Evolutionary conservation across 1,284 basidiomycete genomes (phyloP).

Genomic region (Lentinus polychrous): DNA sequence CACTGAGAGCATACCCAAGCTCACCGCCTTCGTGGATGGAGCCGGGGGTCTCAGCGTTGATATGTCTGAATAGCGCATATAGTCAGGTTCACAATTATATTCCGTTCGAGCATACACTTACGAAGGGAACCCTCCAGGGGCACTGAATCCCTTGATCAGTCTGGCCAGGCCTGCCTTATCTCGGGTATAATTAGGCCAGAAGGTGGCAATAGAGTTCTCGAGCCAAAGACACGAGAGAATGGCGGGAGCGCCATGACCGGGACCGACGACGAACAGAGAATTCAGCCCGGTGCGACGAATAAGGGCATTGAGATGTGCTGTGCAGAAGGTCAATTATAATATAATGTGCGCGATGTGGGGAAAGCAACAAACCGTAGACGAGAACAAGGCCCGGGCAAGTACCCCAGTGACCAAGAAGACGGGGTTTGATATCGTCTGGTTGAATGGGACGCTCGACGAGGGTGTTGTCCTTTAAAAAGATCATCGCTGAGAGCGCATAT

Average conservation of each 20-base stretch:
- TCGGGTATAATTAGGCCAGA: conserved; percentile 68
- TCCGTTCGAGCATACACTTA: conserved; percentile 10
- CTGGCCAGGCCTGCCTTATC: conserved; percentile 57
- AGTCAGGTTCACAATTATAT: neutral
- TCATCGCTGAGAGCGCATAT: conserved; percentile 50
- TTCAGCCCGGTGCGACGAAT: conserved; percentile 56
- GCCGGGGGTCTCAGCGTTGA: conserved; percentile 79
- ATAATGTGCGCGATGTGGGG: neutral
- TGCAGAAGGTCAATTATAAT: neutral
- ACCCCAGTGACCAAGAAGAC: conserved; percentile 75
- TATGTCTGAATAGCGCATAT: conserved; percentile 38
- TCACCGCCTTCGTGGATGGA: conserved; percentile 89
- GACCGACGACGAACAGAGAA: conserved; percentile 68
- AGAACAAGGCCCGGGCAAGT: conserved; percentile 75
- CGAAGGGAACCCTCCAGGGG: conserved; percentile 64
- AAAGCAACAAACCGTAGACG: conserved; percentile 41
- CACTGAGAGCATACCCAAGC: conserved; percentile 81
- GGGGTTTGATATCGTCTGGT: conserved; percentile 67
- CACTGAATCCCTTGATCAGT: conserved; percentile 59
- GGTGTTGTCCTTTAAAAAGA: conserved; percentile 74
- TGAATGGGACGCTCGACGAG: conserved; percentile 55
- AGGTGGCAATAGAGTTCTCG: conserved; percentile 69
- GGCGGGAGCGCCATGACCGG: conserved; percentile 78
- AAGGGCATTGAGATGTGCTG: conserved; percentile 70
- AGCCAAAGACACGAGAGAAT: conserved; percentile 78